phyloP scores from a whole-genome alignment of 129 eudicot species.

The Arctium lappa region DNA sequence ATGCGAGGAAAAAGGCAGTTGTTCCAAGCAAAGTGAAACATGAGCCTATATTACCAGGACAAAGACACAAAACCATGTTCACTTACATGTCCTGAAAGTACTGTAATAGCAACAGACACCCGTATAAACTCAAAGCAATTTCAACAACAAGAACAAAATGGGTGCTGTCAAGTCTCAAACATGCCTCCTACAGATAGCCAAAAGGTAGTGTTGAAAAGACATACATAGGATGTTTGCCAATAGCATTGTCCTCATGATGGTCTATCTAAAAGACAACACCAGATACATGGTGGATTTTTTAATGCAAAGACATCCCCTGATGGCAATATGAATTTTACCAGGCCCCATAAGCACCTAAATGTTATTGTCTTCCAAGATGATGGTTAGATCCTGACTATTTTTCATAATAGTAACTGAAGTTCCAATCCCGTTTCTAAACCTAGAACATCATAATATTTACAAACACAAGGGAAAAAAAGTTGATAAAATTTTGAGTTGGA shows the following conservation, averaged over 20 bases:
- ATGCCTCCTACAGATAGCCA: background rate
- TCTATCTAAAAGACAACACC: background rate
- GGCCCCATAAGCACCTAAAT: background rate
- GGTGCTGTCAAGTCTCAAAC: background rate
- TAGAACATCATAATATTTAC: background rate
- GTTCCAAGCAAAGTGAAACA: background rate
- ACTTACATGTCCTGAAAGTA: background rate
- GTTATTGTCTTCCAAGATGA: background rate
- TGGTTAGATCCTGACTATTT: background rate
- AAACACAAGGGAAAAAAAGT: background rate
- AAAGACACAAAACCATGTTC: background rate
- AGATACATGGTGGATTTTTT: background rate
- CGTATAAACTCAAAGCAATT: too few species aligned
- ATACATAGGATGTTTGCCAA: background rate
- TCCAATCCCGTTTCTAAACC: constrained; percentile 6
- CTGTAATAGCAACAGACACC: background rate
- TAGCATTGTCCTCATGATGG: background rate
- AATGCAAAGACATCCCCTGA: background rate
- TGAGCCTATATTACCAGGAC: background rate
- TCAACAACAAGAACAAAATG: background rate
- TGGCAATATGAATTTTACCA: background rate
- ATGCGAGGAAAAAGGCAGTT: background rate
- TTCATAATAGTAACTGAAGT: background rate
- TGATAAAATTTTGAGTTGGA: background rate
- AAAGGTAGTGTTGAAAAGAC: background rate